Evolutionary conservation across 1,284 basidiomycete genomes (phyloP), one percentile per base, ranked within the genome.

Genomic region (Schizophyllum amplum): DNA sequence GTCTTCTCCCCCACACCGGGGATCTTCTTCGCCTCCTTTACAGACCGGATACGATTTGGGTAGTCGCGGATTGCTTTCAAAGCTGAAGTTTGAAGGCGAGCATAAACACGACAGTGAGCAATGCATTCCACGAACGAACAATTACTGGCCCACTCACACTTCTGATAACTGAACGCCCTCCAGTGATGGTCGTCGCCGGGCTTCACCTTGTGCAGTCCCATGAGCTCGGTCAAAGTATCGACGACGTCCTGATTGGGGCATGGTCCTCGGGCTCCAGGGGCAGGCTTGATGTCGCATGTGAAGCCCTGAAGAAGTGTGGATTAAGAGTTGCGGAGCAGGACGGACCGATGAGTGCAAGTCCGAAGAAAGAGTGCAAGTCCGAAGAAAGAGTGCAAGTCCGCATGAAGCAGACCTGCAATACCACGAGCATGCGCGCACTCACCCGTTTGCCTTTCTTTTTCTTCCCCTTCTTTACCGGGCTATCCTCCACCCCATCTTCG

Each of bases 1-100:
- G 91, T 89, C 66, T 83, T 87, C 27, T 81, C 75, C 0, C 90
- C 92, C 6, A 94, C 79, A 1, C 87, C 85, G 13, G 70, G 73
- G 52, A 94, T 79, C 6, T 73, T 71, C 15, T 72, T 68, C 1
- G 91, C 92, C 63, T 94, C 82, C 11, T 77, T 75, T 47, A 76
- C 75, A 0, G 79, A 81, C 53, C 70, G 76, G 62, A 95, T 87
- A 4, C 82, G 81, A 57, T 72, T 80, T 0, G 81, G 79, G 64
- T 85, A 75, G 48, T 72, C 76, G 58, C 74, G 71, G 46, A 86
- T 61, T 0, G 77, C 75, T 17, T 77, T 74, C 33, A 87, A 81
- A 54, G 76, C 87, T 90, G 58, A 1, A 23, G 51, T n/a, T n/a
- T n/a, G n/a, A n/a, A n/a, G n/a, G n/a, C n/a, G n/a, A n/a, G n/a